Percentiles rank a stretch among this genome's conserved stretches.
Evolutionary conservation across 495 filamentous ascomycete genomes (phyloP).

Genomic region (Xylaria bambusicola): DNA sequence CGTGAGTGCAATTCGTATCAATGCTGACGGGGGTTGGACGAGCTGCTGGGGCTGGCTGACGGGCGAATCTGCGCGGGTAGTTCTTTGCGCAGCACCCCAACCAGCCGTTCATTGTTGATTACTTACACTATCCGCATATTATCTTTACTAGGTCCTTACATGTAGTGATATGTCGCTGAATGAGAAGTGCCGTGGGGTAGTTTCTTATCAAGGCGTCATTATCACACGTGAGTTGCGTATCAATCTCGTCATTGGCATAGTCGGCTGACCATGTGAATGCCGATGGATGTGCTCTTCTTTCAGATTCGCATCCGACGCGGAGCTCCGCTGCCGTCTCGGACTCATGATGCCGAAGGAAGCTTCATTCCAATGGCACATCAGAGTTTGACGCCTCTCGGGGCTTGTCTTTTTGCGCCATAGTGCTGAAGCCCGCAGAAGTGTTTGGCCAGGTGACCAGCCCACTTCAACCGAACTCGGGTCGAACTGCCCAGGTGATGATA

Average conservation of each 20-base stretch:
- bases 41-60: background rate
- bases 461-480: background rate
- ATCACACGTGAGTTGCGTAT: background rate
- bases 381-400: conserved; percentile 1
- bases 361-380: background rate
- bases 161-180: too few species aligned
- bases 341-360: conserved; percentile 3
- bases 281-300: background rate
- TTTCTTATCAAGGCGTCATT: conserved; percentile 5
- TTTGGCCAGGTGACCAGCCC: conserved; percentile 3
- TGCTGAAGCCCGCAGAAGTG: background rate
- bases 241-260: background rate
- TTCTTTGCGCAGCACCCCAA: background rate
- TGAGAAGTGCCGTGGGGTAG: too few species aligned
- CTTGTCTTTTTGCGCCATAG: too few species aligned
- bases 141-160: too few species aligned
- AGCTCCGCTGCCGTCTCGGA: conserved; percentile 3
- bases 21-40: background rate
- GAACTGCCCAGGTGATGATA: background rate
- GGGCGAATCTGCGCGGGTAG: background rate
- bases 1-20: too few species aligned
- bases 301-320: background rate
- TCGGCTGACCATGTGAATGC: conserved; percentile 3
- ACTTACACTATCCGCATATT: too few species aligned
- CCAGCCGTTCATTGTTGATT: background rate